Conservation (phyloP, 805 yeast genomes). For the Wickerhamomyces bisporus region DNA sequence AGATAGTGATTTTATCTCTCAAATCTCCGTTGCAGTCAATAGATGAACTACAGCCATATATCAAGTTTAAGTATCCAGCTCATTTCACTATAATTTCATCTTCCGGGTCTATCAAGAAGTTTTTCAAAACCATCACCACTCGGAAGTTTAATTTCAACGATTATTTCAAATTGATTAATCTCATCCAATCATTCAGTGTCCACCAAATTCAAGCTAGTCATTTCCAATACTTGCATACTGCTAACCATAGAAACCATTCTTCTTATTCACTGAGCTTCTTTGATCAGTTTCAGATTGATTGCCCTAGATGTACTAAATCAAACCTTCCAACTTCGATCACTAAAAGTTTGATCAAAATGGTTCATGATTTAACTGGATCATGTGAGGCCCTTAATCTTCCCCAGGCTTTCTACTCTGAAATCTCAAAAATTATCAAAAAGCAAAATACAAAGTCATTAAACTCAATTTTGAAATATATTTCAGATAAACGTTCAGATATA, state of each 20-base stretch:
- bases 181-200: background rate
- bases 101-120: background rate
- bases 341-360: background rate
- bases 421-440: background rate
- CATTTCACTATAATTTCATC: constrained; percentile 1
- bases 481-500: background rate
- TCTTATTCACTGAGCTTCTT: background rate
- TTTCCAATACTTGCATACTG: background rate
- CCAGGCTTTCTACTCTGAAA: background rate
- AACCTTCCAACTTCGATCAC: background rate
- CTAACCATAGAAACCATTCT: background rate
- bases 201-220: background rate
- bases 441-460: too few species aligned
- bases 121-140: constrained; percentile 2
- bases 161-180: background rate
- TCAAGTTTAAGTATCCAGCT: background rate
- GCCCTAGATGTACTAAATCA: background rate
- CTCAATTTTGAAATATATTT: background rate
- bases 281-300: background rate
- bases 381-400: background rate
- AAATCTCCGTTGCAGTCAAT: background rate
- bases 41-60: background rate
- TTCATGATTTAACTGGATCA: background rate
- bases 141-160: background rate
- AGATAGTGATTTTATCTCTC: background rate